phyloP scores from a whole-genome alignment of 2,329 filamentous ascomycete species.

The Aureobasidium sp. region DNA sequence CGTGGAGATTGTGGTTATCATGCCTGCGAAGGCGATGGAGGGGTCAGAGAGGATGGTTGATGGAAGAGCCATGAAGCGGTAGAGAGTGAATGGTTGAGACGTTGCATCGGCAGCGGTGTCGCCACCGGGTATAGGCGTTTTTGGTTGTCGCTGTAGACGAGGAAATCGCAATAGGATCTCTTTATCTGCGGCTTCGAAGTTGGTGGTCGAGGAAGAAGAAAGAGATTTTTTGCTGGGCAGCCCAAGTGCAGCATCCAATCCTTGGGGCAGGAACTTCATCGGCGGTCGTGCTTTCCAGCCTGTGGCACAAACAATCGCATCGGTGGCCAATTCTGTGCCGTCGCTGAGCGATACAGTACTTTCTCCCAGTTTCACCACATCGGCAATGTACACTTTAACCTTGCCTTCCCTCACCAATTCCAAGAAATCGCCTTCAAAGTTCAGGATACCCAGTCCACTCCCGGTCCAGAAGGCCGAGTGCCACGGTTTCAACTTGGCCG shows the following conservation, averaged over 20 bases:
- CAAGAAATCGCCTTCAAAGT: constrained; percentile 51
- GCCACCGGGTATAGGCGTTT: neutral
- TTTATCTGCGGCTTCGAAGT: constrained; percentile 37
- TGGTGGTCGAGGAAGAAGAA: constrained; percentile 26
- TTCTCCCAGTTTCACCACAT: constrained; percentile 44
- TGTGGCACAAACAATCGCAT: constrained; percentile 50
- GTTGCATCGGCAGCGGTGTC: neutral
- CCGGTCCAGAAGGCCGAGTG: constrained; percentile 46
- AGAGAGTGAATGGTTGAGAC: constrained; percentile 30
- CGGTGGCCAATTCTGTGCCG: constrained; percentile 38
- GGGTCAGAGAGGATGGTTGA: constrained; percentile 24
- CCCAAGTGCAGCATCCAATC: neutral
- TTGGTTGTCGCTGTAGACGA: constrained; percentile 45
- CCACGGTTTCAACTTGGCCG: constrained; percentile 38
- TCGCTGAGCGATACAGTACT: constrained; percentile 43
- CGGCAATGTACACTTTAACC: constrained; percentile 50
- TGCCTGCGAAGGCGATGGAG: constrained; percentile 37
- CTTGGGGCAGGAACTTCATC: constrained; percentile 25
- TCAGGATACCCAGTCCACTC: constrained; percentile 52
- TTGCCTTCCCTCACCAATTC: constrained; percentile 47
- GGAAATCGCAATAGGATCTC: constrained; percentile 51
- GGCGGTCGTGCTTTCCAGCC: constrained; percentile 50
- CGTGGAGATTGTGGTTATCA: constrained; percentile 33
- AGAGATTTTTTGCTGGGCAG: neutral
- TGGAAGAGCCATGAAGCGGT: constrained; percentile 40